These are phyloP conservation scores for Coemansia sp. DNA, from an alignment of 192 early-diverging fungal species.

Conservation along the genomic window DNA sequence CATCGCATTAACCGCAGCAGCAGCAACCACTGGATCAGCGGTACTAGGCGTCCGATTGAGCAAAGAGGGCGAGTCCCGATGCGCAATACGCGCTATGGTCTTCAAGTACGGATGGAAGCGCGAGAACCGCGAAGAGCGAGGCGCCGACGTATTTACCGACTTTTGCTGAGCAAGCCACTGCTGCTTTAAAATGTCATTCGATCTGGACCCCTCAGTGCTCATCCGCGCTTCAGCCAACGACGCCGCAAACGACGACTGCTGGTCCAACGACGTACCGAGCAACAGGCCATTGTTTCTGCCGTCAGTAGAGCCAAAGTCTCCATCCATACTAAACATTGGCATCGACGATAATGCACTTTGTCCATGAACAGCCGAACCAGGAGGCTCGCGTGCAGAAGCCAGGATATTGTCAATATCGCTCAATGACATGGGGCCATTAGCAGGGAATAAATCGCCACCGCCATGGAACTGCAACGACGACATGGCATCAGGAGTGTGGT, in stretches of 20 bases:
- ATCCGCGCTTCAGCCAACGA: conserved; percentile 20
- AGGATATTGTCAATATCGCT: conserved; percentile 24
- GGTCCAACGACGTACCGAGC: background rate
- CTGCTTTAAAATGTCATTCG: conserved; percentile 18
- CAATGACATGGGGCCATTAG: conserved; percentile 4
- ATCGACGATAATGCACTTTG: background rate
- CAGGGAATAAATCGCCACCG: background rate
- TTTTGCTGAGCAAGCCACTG: conserved; percentile 40
- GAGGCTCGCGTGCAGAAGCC: conserved; percentile 16
- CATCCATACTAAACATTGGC: conserved; percentile 12
- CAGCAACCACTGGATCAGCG: conserved; percentile 47
- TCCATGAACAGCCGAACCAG: background rate
- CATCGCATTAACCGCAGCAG: conserved; percentile 47
- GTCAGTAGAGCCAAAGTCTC: background rate
- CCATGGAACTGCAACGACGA: conserved; percentile 14
- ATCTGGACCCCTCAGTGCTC: conserved; percentile 12
- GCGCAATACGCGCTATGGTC: conserved; percentile 49
- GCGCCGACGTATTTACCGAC: conserved; percentile 23
- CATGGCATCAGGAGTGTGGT: conserved; percentile 29
- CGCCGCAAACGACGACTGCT: conserved; percentile 9
- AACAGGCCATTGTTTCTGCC: background rate
- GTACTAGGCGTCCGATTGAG: conserved; percentile 52
- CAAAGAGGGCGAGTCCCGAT: conserved; percentile 40
- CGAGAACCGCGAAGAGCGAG: conserved; percentile 51
- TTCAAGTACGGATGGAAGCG: conserved; percentile 57